Evolutionary conservation across 2,329 filamentous ascomycete species (phyloP).

Genomic region (Beauveria sp.): DNA sequence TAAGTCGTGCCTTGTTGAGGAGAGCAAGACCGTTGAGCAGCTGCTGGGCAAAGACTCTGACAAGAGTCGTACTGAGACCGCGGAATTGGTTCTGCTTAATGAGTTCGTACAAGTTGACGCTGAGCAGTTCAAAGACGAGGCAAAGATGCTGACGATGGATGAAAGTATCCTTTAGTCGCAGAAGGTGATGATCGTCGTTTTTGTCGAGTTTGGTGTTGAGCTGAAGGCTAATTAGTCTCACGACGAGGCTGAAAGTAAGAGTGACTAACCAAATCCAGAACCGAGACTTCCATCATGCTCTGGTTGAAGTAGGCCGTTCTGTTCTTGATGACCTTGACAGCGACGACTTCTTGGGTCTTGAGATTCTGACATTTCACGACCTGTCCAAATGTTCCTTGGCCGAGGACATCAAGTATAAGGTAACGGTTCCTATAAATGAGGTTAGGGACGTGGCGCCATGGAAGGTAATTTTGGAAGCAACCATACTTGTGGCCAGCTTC

Average conservation of each 20-base stretch:
- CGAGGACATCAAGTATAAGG: constrained; percentile 90
- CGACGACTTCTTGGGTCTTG: constrained; percentile 96
- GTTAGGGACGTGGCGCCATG: constrained; percentile 4
- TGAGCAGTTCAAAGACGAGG: constrained; percentile 90
- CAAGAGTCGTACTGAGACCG: constrained; percentile 90
- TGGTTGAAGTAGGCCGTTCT: constrained; percentile 99
- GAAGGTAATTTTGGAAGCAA: background rate
- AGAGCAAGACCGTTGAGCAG: constrained; percentile 85
- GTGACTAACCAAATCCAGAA: constrained; percentile 73
- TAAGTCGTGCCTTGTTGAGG: constrained; percentile 90
- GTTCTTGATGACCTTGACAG: constrained; percentile 99
- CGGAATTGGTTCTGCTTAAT: constrained; percentile 99
- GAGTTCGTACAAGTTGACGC: constrained; percentile 94
- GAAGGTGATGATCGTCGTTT: constrained; percentile 94
- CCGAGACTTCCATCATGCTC: constrained; percentile 99
- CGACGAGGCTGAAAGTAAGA: background rate
- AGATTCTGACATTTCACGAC: constrained; percentile 98
- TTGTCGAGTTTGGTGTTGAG: constrained; percentile 98
- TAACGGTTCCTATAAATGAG: constrained; percentile 67
- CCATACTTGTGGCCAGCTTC: constrained; percentile 90
- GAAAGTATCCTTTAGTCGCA: constrained; percentile 94
- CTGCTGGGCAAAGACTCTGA: constrained; percentile 96
- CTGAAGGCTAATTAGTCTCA: constrained; percentile 33
- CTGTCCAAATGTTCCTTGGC: constrained; percentile 96
- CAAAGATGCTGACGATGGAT: constrained; percentile 97